Conservation (phyloP, 2,329 filamentous ascomycete genomes). For the Diaporthe nobilis region DNA sequence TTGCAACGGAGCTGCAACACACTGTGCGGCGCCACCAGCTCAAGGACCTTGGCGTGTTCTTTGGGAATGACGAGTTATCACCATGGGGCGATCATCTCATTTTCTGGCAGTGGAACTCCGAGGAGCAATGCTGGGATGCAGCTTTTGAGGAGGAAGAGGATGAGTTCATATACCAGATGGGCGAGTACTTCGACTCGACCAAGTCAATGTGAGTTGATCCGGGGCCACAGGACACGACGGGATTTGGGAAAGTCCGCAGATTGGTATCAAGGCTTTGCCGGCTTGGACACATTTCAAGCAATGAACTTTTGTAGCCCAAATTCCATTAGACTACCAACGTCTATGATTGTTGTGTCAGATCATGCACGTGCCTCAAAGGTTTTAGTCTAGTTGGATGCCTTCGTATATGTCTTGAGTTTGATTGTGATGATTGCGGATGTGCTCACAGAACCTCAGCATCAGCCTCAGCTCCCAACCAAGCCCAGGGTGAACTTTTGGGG, state of each 20-base stretch:
- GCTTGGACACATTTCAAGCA: not conserved
- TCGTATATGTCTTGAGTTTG: not conserved
- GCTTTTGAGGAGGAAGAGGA: not conserved
- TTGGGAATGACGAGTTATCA: too few species aligned
- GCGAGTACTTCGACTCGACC: not conserved
- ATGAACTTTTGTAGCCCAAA: not conserved
- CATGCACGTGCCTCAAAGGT: not conserved
- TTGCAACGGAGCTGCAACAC: not conserved
- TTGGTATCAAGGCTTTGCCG: not conserved
- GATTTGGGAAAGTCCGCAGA: not conserved
- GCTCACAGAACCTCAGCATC: fast-evolving
- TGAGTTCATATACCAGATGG: slow-evolving; percentile 9
- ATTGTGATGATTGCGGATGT: not conserved
- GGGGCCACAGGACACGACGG: not conserved
- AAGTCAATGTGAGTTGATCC: too few species aligned
- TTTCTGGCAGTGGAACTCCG: not conserved
- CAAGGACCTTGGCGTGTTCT: not conserved
- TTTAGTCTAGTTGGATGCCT: not conserved
- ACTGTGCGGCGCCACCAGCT: not conserved
- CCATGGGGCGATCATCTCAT: not conserved
- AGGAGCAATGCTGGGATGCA: not conserved
- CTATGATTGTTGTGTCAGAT: not conserved
- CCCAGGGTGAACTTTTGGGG: slow-evolving; percentile 18
- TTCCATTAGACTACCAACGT: not conserved
- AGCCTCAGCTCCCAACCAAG: not conserved